Conservation (phyloP, 371 early-diverging fungal species). For the Basidiobolus meristosporus region DNA sequence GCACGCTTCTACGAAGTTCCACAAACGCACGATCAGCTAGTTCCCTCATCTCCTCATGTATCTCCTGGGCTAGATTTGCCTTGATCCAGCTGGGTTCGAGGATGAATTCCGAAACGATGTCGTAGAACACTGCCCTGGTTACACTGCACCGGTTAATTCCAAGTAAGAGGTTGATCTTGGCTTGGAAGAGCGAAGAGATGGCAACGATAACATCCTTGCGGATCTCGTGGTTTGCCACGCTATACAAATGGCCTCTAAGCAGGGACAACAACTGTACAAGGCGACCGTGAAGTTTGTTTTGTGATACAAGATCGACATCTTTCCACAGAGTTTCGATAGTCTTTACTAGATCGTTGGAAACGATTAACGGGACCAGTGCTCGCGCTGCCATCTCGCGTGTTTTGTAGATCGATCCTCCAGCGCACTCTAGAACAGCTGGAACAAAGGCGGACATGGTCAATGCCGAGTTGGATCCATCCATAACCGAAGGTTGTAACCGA, state of each 20-base stretch:
- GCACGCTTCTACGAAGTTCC: too few relatives aligned
- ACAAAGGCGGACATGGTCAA: constrained; percentile 32
- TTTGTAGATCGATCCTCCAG: constrained; percentile 51
- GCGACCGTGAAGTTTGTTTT: constrained; percentile 52
- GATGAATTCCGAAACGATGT: too few relatives aligned
- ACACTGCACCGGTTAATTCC: too few relatives aligned
- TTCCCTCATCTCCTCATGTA: too few relatives aligned
- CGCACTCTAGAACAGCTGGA: constrained; percentile 50
- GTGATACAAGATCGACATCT: constrained; percentile 7
- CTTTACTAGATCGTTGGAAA: constrained; percentile 16
- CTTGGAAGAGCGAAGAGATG: too few relatives aligned
- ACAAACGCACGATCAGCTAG: too few relatives aligned
- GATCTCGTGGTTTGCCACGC: too few relatives aligned
- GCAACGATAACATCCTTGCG: too few relatives aligned
- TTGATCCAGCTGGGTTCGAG: too few relatives aligned
- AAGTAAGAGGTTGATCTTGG: too few relatives aligned
- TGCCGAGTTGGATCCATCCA: constrained; percentile 12
- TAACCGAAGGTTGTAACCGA: constrained; percentile 51
- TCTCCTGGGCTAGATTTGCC: too few relatives aligned
- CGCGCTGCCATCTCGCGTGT: constrained; percentile 70
- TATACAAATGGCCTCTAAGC: constrained; percentile 5
- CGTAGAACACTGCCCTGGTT: too few relatives aligned
- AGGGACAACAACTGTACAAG: constrained; percentile 39
- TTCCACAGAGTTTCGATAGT: constrained; percentile 11
- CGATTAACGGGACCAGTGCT: constrained; percentile 43